Base-by-base conservation (phyloP, 208 protist species). In the Acanthamoeba sp. region DNA sequence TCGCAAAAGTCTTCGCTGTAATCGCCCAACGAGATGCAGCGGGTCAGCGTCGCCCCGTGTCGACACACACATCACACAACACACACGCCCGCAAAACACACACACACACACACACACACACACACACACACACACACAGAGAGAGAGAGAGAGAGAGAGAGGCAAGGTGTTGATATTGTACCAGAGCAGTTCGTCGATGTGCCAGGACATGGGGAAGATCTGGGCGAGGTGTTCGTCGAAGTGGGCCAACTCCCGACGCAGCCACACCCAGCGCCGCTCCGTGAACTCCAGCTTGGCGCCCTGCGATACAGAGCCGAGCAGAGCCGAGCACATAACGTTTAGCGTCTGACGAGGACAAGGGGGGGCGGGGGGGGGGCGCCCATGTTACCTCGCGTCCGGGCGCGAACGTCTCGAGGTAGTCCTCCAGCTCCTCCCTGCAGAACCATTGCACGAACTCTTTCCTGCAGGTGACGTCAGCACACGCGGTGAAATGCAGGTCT, bases 381-480 rank as follows among this genome's bases (percentile, higher is more conserved):
- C 18, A 10, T 62, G 7, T 9, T 32, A 34, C 80, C 24, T 62
- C 80, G 2, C 32, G 50, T 3, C 80, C 80, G 36, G 80, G 50
- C n/a, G 80, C 80, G 38, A 88, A 88, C 5, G 80, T 40, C 1
- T 40, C 50, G 24, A 64, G 27, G 29, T 88, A 88, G n/a, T 88
- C 80, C 50, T 62, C 48, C 24, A 88, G 48, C 80, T 88, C 29
- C 80, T 88, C 48, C n/a, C 32, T 52, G 48, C 48, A 52, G 80
- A 88, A 88, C 80, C 80, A 88, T 24, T 88, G 48, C 29, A 88
- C 32, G 42, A 88, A 88, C 48, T 88, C 80, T 36, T 88, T 62
- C 36, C 80, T 88, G 29, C 40, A 18, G 40, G 4, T 57, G 52
- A 22, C 16, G 45, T n/a, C n/a, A n/a, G n/a, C n/a, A n/a, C n/a